Evolutionary conservation across 2,329 filamentous ascomycete genomes (phyloP).

Genomic region (Orbilia quercus): DNA sequence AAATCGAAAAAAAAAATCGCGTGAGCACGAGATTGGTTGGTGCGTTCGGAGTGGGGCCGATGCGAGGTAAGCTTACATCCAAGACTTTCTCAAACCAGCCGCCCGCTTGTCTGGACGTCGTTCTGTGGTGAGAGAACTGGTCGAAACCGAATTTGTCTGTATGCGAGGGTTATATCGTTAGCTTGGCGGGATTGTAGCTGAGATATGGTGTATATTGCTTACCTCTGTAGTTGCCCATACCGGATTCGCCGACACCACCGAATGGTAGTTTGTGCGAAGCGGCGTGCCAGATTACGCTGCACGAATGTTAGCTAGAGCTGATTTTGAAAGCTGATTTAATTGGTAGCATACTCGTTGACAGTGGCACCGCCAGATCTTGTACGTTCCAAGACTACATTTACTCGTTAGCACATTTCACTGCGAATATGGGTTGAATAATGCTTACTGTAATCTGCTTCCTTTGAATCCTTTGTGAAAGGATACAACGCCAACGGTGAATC

Average conservation of each 20-base stretch:
- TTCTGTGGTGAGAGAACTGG: constrained; percentile 53
- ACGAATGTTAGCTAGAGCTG: constrained; percentile 14
- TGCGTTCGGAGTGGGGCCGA: too few relatives aligned
- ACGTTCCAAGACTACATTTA: constrained; percentile 69
- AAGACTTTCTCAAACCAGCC: constrained; percentile 45
- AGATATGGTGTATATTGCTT: constrained; percentile 63
- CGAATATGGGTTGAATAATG: neutral
- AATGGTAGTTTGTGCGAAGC: constrained; percentile 78
- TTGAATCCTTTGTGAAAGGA: constrained; percentile 74
- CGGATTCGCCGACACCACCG: constrained; percentile 83
- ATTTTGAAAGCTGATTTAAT: too few relatives aligned
- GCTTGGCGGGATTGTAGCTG: neutral
- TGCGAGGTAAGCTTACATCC: constrained; percentile 18
- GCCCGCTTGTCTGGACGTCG: constrained; percentile 42
- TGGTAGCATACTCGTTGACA: constrained; percentile 70
- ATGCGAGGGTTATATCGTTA: neutral
- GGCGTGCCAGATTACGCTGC: constrained; percentile 59
- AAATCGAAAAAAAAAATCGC: neutral
- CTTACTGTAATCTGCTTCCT: constrained; percentile 74
- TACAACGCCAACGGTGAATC: constrained; percentile 85
- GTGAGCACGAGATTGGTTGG: neutral
- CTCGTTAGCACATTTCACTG: constrained; percentile 24
- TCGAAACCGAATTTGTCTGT: constrained; percentile 55
- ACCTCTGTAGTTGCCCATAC: constrained; percentile 80
- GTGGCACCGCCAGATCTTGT: constrained; percentile 76